Conservation (phyloP, 306 rosid species). For the Begonia peltatifolia region DNA sequence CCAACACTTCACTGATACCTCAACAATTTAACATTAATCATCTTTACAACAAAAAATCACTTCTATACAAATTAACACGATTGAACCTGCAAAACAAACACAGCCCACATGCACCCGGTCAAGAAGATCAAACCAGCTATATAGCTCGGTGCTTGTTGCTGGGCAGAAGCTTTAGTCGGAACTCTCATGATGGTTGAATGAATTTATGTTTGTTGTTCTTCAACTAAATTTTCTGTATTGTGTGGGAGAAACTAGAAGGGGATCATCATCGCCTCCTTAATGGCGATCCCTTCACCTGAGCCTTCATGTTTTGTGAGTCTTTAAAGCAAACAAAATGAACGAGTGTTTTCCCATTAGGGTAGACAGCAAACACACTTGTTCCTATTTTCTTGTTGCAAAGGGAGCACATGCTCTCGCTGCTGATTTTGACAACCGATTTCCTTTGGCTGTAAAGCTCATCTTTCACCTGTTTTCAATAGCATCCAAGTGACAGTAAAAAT, state of each 20-base stretch:
- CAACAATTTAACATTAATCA: too few species aligned
- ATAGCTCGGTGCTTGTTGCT: too few species aligned
- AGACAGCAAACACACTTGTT: slow-evolving; percentile 83
- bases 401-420: slow-evolving; percentile 86
- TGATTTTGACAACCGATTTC: slow-evolving; percentile 58
- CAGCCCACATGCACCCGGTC: too few species aligned
- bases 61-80: too few species aligned
- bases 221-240: slow-evolving; percentile 2
- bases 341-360: slow-evolving; percentile 82
- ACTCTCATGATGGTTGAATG: too few species aligned
- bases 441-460: slow-evolving; percentile 73
- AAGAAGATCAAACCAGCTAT: too few species aligned
- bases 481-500: too few species aligned
- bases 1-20: too few species aligned
- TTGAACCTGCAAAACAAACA: too few species aligned
- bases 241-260: background rate
- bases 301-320: slow-evolving; percentile 91
- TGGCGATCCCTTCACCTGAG: slow-evolving; percentile 50
- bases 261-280: slow-evolving; percentile 36
- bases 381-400: slow-evolving; percentile 94
- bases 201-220: background rate
- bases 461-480: slow-evolving; percentile 45
- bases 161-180: too few species aligned
- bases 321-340: slow-evolving; percentile 91
- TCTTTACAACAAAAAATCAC: too few species aligned